A percentile compares a stretch with the other conserved stretches of the same genome.
phyloP scores from a whole-genome alignment of 2,329 filamentous ascomycete species.

The Paracoccidioides brasiliensis region DNA sequence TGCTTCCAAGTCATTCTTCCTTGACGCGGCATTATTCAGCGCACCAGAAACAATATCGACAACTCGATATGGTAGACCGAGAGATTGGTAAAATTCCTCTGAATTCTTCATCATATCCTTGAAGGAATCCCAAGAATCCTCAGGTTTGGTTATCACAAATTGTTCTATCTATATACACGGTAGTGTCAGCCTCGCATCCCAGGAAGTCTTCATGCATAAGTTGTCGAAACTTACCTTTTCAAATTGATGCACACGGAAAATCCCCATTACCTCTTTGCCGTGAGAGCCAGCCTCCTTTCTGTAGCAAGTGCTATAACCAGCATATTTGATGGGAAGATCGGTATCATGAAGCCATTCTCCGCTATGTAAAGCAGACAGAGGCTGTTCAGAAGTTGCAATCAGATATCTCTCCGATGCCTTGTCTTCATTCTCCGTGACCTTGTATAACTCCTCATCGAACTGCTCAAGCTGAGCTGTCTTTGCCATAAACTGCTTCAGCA shows the following conservation, averaged over 20 bases:
- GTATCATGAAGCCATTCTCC: conserved; percentile 82
- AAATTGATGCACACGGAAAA: conserved; percentile 96
- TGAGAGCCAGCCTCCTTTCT: conserved; percentile 88
- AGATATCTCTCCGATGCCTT: conserved; percentile 75
- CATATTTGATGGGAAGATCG: conserved; percentile 82
- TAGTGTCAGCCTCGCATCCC: conserved; percentile 8
- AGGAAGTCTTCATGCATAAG: neutral
- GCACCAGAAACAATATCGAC: conserved; percentile 94
- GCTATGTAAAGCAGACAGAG: conserved; percentile 81
- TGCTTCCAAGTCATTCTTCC: conserved; percentile 93
- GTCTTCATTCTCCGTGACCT: conserved; percentile 66
- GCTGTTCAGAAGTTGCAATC: conserved; percentile 84
- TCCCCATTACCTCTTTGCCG: conserved; percentile 89
- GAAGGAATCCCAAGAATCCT: conserved; percentile 85
- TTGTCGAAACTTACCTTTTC: conserved; percentile 52
- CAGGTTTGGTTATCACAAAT: conserved; percentile 68
- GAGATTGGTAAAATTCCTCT: conserved; percentile 88
- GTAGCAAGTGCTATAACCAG: conserved; percentile 91
- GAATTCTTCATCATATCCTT: conserved; percentile 84
- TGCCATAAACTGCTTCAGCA: conserved; percentile 90
- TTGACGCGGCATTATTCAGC: conserved; percentile 74
- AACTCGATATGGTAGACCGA: conserved; percentile 80
- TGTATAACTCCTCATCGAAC: conserved; percentile 97
- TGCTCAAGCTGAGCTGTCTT: conserved; percentile 96
- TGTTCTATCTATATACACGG: conserved; percentile 48